These are phyloP conservation scores for Aspergillus kassunensis DNA, from an alignment of 495 filamentous ascomycete genomes.

Conservation along the genomic window DNA sequence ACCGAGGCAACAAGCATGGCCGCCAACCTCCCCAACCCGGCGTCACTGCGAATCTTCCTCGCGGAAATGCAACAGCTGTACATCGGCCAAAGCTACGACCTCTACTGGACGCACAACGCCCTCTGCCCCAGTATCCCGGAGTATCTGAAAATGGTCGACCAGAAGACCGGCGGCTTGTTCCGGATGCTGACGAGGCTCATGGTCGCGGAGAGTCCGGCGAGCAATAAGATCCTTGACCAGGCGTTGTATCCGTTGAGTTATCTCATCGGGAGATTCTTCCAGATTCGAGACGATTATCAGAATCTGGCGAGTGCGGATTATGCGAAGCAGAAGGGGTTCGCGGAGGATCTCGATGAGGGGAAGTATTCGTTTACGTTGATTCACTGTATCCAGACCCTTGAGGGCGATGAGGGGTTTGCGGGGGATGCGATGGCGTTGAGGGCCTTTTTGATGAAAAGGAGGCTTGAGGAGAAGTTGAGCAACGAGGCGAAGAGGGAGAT, in stretches of 20 bases:
- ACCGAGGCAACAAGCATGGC: no score
- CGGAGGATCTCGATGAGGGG: constrained; percentile 86
- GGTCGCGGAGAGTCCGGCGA: no score
- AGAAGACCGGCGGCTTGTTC: no score
- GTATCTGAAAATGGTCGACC: not conserved
- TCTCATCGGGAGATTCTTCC: constrained; percentile 50
- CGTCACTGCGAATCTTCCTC: not conserved
- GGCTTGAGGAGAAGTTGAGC: no score
- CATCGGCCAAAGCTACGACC: not conserved
- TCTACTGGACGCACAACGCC: not conserved
- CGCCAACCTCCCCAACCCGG: not conserved
- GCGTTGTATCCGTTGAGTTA: no score
- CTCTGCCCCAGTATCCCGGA: not conserved
- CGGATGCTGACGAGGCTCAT: no score
- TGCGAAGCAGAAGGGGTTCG: constrained; percentile 76
- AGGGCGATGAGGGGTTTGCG: no score
- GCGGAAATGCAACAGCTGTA: not conserved
- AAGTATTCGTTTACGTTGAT: constrained; percentile 93
- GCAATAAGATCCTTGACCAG: no score
- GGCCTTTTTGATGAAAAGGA: no score
- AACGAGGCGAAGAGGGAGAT: no score
- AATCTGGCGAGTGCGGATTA: constrained; percentile 65
- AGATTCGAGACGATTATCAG: constrained; percentile 85
- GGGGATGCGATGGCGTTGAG: no score
- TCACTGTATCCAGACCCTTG: constrained; percentile 62